Percentiles rank a stretch among this genome's conserved stretches.
These are phyloP conservation scores for Pseudopyricularia javanii DNA, from an alignment of 2,329 filamentous ascomycete species.

Conservation along the genomic window DNA sequence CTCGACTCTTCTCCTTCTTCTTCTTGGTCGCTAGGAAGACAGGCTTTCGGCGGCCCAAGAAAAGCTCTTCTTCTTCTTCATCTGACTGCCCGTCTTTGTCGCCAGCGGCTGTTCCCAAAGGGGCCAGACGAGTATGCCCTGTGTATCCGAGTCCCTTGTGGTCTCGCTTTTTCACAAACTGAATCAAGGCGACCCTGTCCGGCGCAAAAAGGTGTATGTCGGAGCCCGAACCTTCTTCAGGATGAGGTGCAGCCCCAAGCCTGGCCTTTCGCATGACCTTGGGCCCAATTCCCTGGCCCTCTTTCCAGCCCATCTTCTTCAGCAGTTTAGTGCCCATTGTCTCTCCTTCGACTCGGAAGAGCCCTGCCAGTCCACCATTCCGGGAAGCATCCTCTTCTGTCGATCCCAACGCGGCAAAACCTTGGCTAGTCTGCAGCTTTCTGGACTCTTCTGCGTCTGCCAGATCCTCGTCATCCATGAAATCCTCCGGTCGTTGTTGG, in stretches of 20 bases:
- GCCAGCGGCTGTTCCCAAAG: constrained; percentile 14
- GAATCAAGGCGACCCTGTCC: constrained; percentile 60
- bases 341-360: constrained; percentile 63
- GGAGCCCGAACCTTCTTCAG: background rate
- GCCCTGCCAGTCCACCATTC: constrained; percentile 48
- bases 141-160: constrained; percentile 58
- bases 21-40: constrained; percentile 23
- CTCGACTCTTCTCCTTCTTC: constrained; percentile 37
- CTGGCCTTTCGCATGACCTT: constrained; percentile 67
- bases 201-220: constrained; percentile 66
- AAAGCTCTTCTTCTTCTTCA: constrained; percentile 32
- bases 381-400: constrained; percentile 41
- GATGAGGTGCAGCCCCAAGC: constrained; percentile 35
- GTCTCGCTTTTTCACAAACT: constrained; percentile 52
- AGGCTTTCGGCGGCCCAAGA: constrained; percentile 12
- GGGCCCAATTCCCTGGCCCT: constrained; percentile 84
- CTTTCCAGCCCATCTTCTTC: constrained; percentile 90
- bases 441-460: constrained; percentile 73
- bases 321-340: constrained; percentile 80
- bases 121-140: constrained; percentile 41
- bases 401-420: constrained; percentile 65
- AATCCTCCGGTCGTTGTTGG: constrained; percentile 68
- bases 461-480: constrained; percentile 96
- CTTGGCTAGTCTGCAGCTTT: constrained; percentile 58
- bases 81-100: constrained; percentile 22